Percentiles rank a stretch among this genome's conserved stretches.
Evolutionary conservation across 768 basidiomycete species (phyloP).

Genomic region (Boletus sp.): DNA sequence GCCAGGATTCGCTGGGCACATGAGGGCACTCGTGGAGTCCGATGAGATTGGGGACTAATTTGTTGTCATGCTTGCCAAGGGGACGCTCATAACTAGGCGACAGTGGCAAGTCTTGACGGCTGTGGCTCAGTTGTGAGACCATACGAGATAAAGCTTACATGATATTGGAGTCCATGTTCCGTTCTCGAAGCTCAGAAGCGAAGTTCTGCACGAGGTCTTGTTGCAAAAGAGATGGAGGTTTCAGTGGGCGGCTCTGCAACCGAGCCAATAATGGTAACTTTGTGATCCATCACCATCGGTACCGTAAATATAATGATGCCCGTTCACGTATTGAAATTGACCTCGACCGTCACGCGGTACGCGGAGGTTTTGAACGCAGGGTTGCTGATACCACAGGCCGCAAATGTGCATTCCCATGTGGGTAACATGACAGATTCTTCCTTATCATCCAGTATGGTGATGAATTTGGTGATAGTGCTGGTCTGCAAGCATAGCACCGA

Average conservation of each 20-base stretch:
- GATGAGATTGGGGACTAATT: not conserved
- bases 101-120: not conserved
- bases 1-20: not conserved
- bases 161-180: conserved; percentile 22
- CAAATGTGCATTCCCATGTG: not conserved
- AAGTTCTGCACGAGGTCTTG: conserved; percentile 19
- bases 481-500: not conserved
- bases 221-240: conserved; percentile 15
- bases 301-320: conserved; percentile 32
- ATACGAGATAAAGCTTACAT: conserved; percentile 12
- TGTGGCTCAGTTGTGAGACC: not conserved
- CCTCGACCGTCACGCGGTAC: conserved; percentile 23
- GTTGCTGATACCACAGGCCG: conserved; percentile 2
- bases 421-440: not conserved
- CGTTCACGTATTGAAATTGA: conserved; percentile 23
- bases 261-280: conserved; percentile 19
- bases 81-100: conserved; percentile 4
- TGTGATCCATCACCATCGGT: conserved; percentile 28
- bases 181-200: conserved; percentile 26
- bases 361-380: conserved; percentile 15
- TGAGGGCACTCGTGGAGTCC: not conserved
- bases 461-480: not conserved
- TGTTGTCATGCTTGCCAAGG: conserved; percentile 6
- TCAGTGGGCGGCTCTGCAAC: conserved; percentile 3
- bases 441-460: conserved; percentile 3